phyloP scores from a whole-genome alignment of 2,329 filamentous ascomycete genomes.

The Knufia fluminis region DNA sequence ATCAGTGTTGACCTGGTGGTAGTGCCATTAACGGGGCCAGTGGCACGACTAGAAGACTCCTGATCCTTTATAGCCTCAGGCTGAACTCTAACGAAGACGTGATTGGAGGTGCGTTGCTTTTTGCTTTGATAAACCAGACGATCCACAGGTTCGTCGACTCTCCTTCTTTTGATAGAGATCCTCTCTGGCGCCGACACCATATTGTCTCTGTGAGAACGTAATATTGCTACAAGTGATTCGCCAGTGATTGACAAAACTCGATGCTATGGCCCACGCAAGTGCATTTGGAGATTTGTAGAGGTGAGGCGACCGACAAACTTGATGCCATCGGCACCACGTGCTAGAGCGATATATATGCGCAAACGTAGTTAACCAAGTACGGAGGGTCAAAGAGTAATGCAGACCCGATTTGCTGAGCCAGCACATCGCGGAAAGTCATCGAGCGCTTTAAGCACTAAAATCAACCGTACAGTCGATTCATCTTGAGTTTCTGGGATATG shows the following conservation, averaged over 20 bases:
- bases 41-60: neutral
- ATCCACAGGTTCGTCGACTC: constrained; percentile 49
- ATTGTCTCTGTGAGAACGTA: constrained; percentile 1
- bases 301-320: neutral
- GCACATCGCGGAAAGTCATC: too few species aligned
- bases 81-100: constrained; percentile 37
- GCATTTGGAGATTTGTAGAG: too few species aligned
- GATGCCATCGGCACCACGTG: neutral
- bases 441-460: too few species aligned
- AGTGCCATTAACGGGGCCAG: too few species aligned
- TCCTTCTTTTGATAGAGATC: constrained; percentile 48
- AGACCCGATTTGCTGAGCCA: too few species aligned
- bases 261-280: too few species aligned
- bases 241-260: too few species aligned
- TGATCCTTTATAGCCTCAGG: constrained; percentile 12
- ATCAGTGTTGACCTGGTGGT: neutral
- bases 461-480: too few species aligned
- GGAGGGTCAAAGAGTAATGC: too few species aligned
- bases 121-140: constrained; percentile 33
- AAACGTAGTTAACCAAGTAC: too few species aligned
- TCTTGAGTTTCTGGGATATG: too few species aligned
- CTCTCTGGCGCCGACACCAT: constrained; percentile 43
- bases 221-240: neutral
- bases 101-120: constrained; percentile 42
- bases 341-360: too few species aligned